These are phyloP conservation scores for Trypanosoma melophagium DNA, from an alignment of 208 protist species.

Conservation along the genomic window DNA sequence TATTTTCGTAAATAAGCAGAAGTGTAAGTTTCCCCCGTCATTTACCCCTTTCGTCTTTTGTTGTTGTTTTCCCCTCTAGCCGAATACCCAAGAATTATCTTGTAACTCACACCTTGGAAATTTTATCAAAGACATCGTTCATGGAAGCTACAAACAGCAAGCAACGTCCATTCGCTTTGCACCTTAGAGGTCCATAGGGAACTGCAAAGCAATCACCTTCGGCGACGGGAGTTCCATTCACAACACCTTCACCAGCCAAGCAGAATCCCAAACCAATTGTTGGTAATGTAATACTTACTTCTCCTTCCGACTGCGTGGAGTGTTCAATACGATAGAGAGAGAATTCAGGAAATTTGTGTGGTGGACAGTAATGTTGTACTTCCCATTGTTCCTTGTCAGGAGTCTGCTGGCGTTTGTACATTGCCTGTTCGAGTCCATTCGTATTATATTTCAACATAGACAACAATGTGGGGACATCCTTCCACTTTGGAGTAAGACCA, in stretches of 20 bases:
- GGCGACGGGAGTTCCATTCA: slow-evolving; percentile 66
- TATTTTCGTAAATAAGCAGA: too few species aligned
- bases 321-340: slow-evolving; percentile 75
- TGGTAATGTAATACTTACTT: slow-evolving; percentile 49
- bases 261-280: slow-evolving; percentile 89
- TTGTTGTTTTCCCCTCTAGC: too few species aligned
- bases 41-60: neutral
- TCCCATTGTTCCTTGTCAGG: slow-evolving; percentile 52
- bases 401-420: slow-evolving; percentile 37
- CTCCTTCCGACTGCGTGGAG: slow-evolving; percentile 29
- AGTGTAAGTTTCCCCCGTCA: too few species aligned
- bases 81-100: too few species aligned
- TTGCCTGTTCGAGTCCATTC: slow-evolving; percentile 55
- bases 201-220: slow-evolving; percentile 80
- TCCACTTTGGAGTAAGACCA: slow-evolving; percentile 97
- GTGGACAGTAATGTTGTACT: slow-evolving; percentile 85
- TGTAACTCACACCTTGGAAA: slow-evolving; percentile 33
- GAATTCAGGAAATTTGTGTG: slow-evolving; percentile 78
- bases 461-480: slow-evolving; percentile 92
- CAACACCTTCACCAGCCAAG: slow-evolving; percentile 55
- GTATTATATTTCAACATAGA: slow-evolving; percentile 92
- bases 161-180: slow-evolving; percentile 50
- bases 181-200: slow-evolving; percentile 63
- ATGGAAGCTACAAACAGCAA: slow-evolving; percentile 86
- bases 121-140: slow-evolving; percentile 36